A percentile compares a stretch with the other conserved stretches of the same genome.
phyloP scores from a whole-genome alignment of 2,329 filamentous ascomycete genomes.

The Sporothrix brunneoviolacea region DNA sequence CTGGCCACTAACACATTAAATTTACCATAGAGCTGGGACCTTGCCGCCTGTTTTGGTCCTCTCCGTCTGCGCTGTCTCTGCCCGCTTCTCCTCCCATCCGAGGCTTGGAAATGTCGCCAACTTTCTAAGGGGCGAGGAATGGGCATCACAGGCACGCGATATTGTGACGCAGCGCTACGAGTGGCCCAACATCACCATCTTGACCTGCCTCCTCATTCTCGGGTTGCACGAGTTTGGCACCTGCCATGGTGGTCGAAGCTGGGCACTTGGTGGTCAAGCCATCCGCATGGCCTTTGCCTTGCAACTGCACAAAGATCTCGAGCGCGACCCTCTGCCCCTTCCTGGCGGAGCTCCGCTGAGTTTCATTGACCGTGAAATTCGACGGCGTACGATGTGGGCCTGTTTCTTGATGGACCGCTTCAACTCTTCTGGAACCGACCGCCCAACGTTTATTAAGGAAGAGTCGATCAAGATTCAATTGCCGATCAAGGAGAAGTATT shows the following conservation, averaged over 20 bases:
- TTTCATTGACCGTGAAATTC: slow-evolving; percentile 88
- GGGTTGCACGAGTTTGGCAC: slow-evolving; percentile 95
- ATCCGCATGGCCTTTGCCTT: slow-evolving; percentile 96
- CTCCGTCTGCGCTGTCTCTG: slow-evolving; percentile 93
- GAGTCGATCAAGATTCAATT: slow-evolving; percentile 84
- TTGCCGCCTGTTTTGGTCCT: slow-evolving; percentile 85
- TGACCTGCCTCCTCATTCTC: slow-evolving; percentile 82
- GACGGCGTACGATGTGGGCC: slow-evolving; percentile 93
- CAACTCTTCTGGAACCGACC: slow-evolving; percentile 89
- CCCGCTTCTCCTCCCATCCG: slow-evolving; percentile 86
- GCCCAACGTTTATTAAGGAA: slow-evolving; percentile 85
- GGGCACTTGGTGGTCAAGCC: slow-evolving; percentile 91
- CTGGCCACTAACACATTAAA: slow-evolving; percentile 14
- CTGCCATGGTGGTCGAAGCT: slow-evolving; percentile 90
- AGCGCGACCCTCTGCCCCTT: slow-evolving; percentile 68
- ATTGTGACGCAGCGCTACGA: slow-evolving; percentile 86
- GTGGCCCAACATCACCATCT: slow-evolving; percentile 89
- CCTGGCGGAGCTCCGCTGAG: slow-evolving; percentile 62
- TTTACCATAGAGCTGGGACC: slow-evolving; percentile 53
- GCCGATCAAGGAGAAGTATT: slow-evolving; percentile 83
- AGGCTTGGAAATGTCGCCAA: slow-evolving; percentile 61
- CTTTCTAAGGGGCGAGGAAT: slow-evolving; percentile 84
- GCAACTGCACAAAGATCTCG: slow-evolving; percentile 85
- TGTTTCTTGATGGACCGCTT: slow-evolving; percentile 97
- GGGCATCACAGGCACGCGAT: slow-evolving; percentile 79